Base-by-base conservation (phyloP, 1,284 basidiomycete species). In the Austroboletus niveus region DNA sequence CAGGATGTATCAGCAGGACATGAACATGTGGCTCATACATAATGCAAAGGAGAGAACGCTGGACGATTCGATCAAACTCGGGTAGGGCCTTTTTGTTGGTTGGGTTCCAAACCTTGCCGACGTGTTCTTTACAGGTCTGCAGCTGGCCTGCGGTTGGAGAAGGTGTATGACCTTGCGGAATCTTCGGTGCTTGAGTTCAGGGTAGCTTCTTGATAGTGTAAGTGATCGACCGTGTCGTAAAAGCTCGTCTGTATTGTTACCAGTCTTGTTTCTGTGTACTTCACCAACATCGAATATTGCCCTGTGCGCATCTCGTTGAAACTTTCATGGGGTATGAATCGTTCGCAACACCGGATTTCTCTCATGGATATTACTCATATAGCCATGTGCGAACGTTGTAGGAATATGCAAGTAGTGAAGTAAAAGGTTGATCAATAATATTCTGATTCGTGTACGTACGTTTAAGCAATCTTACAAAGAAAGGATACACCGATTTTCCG, bases 11-110 rank as follows among this genome's bases (percentile, higher is more conserved):
- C 55, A 66, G 40, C 59, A 56, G 32, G 68, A 71, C 42, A 5
- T 70, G 40, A 55, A 53, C 39, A 67, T 69, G 66, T 62, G 58
- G 60, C 15, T 61, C 12, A 5, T 58, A 17, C 54, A 55, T 15
- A 69, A 69, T 14, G 56, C 55, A 8, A 67, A 57, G 47, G 66
- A 68, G 43, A 59, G 60, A 11, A 59, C 54, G 3, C n/a, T 67
- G 8, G 42, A 60, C 14, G 66, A 65, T 1, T 54, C 32, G 34
- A 53, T 60, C 5, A 27, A 51, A 5, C 40, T 68, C 12, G 65
- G 55, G 65, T 62, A 29, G 32, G 60, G 20, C 20, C 55, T 14
- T 9, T 34, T n/a, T 29, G 7, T 9, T 29, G 8, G 7, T 9
- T 29, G 8, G 8, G 29, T 9, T 9, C 29, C 29, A 7, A 7